Percentiles rank a stretch among this genome's conserved stretches.
These are phyloP conservation scores for Bassia scoparia DNA, from an alignment of 148 eudicot genomes.

Conservation along the genomic window DNA sequence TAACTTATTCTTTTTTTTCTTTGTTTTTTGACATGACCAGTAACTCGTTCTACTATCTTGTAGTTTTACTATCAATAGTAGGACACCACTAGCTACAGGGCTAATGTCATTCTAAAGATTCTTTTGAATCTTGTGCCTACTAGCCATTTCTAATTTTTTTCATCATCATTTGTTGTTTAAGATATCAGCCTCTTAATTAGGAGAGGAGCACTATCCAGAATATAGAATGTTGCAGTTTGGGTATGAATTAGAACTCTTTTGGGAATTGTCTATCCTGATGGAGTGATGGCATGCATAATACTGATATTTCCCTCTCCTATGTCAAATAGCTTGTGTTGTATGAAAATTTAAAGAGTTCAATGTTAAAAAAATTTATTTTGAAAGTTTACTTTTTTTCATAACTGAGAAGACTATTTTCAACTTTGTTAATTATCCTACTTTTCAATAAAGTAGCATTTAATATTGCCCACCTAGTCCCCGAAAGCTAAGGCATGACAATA, in stretches of 20 bases:
- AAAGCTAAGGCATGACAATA: no score
- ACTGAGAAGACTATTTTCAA: no score
- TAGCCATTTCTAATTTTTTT: not conserved
- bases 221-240: not conserved
- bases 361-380: not conserved
- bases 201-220: not conserved
- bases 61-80: not conserved
- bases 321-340: not conserved
- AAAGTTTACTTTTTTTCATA: no score
- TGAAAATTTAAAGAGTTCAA: not conserved
- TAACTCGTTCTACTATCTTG: no score
- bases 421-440: no score
- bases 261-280: not conserved
- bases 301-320: not conserved
- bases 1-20: not conserved
- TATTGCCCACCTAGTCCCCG: no score
- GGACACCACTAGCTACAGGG: not conserved
- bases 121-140: not conserved
- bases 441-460: no score
- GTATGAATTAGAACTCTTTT: not conserved
- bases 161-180: not conserved
- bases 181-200: not conserved
- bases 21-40: no score
- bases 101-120: not conserved
- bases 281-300: not conserved